These are phyloP conservation scores for Colletotrichum melonis DNA, from an alignment of 2,329 filamentous ascomycete species.

Conservation along the genomic window DNA sequence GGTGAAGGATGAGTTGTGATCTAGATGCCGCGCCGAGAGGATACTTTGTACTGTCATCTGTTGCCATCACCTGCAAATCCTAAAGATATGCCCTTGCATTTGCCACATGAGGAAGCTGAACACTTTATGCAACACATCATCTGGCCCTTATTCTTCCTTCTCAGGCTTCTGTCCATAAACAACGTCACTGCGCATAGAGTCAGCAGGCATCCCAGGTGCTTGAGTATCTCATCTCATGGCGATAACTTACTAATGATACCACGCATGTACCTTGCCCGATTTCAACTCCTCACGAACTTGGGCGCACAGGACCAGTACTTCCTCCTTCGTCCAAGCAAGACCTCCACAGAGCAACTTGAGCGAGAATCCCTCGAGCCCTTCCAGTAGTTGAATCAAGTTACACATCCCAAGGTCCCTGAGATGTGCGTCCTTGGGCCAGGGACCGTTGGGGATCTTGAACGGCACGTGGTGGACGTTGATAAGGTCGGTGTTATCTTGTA, in stretches of 20 bases:
- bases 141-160: background rate
- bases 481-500: background rate
- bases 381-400: constrained; percentile 31
- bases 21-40: too few relatives aligned
- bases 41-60: too few relatives aligned
- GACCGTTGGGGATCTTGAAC: background rate
- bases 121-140: too few relatives aligned
- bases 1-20: too few relatives aligned
- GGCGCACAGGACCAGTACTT: constrained; percentile 42
- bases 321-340: constrained; percentile 42
- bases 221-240: too few relatives aligned
- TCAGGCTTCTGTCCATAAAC: constrained; percentile 29
- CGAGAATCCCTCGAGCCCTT: constrained; percentile 39
- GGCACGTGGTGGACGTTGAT: background rate
- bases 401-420: constrained; percentile 45
- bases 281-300: constrained; percentile 43
- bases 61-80: too few relatives aligned
- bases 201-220: too few relatives aligned
- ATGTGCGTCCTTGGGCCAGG: constrained; percentile 41
- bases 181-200: background rate
- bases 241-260: constrained; percentile 38
- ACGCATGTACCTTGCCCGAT: constrained; percentile 41
- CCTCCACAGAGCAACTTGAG: constrained; percentile 43
- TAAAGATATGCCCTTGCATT: too few relatives aligned
- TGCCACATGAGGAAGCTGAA: too few relatives aligned